Percentiles rank a stretch among this genome's conserved stretches.
Conservation (phyloP, 73 alveolate genomes). For the Blepharisma japonicum region DNA sequence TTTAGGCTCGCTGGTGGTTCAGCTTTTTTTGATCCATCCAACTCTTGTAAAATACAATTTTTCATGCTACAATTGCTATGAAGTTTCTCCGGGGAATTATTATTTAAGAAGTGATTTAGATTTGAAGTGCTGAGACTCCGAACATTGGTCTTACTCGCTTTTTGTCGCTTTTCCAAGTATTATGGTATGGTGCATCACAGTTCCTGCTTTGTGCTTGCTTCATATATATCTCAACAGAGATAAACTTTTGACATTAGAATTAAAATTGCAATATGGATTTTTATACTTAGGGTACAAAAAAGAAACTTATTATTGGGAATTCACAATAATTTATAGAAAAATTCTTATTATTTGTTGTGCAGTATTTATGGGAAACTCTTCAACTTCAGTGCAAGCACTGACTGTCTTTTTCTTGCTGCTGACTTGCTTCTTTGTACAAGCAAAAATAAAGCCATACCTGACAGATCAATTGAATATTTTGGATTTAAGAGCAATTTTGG, state of each 20-base stretch:
- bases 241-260: slow-evolving; percentile 29
- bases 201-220: slow-evolving; percentile 20
- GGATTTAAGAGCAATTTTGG: slow-evolving; percentile 1
- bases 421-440: slow-evolving; percentile 3
- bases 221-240: not conserved
- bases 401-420: slow-evolving; percentile 26
- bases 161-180: slow-evolving; percentile 10
- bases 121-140: not conserved
- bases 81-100: not conserved
- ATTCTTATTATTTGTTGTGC: slow-evolving; percentile 34
- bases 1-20: not conserved
- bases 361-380: slow-evolving; percentile 22
- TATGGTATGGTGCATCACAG: not conserved
- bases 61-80: slow-evolving; percentile 29
- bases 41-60: not conserved
- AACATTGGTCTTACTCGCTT: not conserved
- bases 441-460: not conserved
- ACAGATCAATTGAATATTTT: slow-evolving; percentile 13
- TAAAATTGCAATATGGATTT: slow-evolving; percentile 47
- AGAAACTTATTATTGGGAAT: slow-evolving; percentile 48
- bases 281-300: slow-evolving; percentile 44
- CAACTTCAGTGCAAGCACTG: slow-evolving; percentile 1
- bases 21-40: not conserved
- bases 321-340: slow-evolving; percentile 49
- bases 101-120: not conserved